Evolutionary conservation across 371 early-diverging fungal species (phyloP), one percentile per base, ranked within the genome.

Genomic region (Haplosporangium sp.): DNA sequence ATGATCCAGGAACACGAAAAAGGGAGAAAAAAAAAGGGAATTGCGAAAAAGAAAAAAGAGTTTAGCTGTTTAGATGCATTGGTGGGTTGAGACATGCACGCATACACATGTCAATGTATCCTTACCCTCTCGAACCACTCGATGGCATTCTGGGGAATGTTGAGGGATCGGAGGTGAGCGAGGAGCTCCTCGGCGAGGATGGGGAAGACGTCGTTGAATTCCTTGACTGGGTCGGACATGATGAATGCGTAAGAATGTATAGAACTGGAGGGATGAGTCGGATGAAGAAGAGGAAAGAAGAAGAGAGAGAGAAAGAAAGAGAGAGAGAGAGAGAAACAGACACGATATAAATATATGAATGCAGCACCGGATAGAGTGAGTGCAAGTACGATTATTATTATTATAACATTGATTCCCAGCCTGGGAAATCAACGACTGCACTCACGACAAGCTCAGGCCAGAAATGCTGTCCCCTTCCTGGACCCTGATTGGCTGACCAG

Each of bases 131-230:
- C 84, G 57, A 93, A 86, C 89, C 92, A 92, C 70, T 91, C 87
- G 56, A 88, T 86, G 60, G 92, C 92, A 62, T 93, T 91, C 65
- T 86, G 72, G 51, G 95, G 94, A 84, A 93, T 88, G 65, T 88
- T 86, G 83, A 90, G 89, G 58, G 84, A 83, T 54, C 83, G 82
- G 62, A 92, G 83, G 62, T 93, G 90, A 18, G 81, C 77, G 62
- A 93, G 82, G 21, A 94, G 77, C 73, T 91, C 91, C 64, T 87
- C 84, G 37, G 84, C 81, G 21, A 92, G 83, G 46, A 75, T 77
- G 52, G 86, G 85, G 67, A 83, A 90, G 43, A 88, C 85, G 52
- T 87, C 83, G 65, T 85, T 81, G 81, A 90, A 90, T 66, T 84
- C 87, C 77, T 87, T 83, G 83, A 83, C 62, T 59, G 82, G 67